phyloP scores from a whole-genome alignment of 495 filamentous ascomycete genomes.

The Hypoxylon trugodes region DNA sequence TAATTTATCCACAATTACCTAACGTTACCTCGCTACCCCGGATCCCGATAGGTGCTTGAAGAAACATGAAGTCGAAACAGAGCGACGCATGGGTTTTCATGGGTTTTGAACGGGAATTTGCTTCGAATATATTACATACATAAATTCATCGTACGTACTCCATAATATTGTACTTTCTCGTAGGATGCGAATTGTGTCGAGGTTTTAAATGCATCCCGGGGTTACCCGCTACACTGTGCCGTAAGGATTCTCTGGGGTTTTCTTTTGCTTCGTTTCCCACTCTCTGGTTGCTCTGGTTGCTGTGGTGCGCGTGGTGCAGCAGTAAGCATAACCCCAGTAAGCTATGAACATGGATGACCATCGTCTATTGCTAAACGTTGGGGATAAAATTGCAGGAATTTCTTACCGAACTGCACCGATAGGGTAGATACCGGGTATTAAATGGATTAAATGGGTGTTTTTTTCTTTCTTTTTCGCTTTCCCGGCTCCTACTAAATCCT shows the following conservation, averaged over 20 bases:
- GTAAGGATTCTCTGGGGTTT: constrained; percentile 24
- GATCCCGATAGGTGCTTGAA: constrained; percentile 17
- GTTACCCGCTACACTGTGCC: constrained; percentile 15
- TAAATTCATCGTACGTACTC: not conserved
- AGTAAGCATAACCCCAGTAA: constrained; percentile 35
- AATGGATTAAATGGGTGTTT: constrained; percentile 11
- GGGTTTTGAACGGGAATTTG: constrained; percentile 14
- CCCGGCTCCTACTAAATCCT: no score
- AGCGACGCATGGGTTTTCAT: constrained; percentile 16
- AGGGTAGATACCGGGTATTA: not conserved
- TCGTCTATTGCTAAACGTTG: constrained; percentile 18
- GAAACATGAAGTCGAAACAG: constrained; percentile 15
- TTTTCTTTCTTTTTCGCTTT: constrained; percentile 13
- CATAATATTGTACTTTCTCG: no score
- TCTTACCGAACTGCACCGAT: constrained; percentile 12
- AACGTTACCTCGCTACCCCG: constrained; percentile 23
- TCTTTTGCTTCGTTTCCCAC: constrained; percentile 20
- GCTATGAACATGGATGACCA: constrained; percentile 30
- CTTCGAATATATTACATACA: constrained; percentile 27
- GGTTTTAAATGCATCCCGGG: constrained; percentile 4
- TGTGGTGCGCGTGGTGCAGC: constrained; percentile 19
- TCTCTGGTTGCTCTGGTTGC: constrained; percentile 21
- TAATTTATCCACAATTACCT: constrained; percentile 11
- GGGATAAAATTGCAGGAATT: constrained; percentile 29
- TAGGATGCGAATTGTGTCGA: constrained; percentile 5